phyloP scores from a whole-genome alignment of 1,284 basidiomycete species.

The Athelia sp. region DNA sequence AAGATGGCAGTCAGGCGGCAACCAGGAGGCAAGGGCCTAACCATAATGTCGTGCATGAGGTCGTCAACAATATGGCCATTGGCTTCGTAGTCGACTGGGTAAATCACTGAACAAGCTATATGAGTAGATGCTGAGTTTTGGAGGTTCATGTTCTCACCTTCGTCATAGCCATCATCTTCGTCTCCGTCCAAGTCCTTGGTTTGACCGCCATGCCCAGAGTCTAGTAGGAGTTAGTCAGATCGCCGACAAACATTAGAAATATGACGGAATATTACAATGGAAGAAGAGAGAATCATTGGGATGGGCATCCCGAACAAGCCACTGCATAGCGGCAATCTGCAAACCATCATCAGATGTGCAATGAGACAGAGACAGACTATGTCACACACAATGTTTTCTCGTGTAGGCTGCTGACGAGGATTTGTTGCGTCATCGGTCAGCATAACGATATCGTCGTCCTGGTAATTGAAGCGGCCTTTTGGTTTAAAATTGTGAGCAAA shows the following conservation, averaged over 20 bases:
- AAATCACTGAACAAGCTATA: slow-evolving; percentile 57
- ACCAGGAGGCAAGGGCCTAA: slow-evolving; percentile 72
- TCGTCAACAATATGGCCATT: slow-evolving; percentile 82
- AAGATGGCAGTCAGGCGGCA: slow-evolving; percentile 88
- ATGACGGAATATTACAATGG: slow-evolving; percentile 58
- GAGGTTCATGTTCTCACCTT: slow-evolving; percentile 42
- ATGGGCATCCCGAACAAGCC: slow-evolving; percentile 78
- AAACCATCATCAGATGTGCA: not conserved
- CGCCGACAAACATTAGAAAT: slow-evolving; percentile 5
- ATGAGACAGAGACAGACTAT: not conserved
- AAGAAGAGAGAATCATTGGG: slow-evolving; percentile 90
- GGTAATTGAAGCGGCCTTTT: slow-evolving; percentile 68
- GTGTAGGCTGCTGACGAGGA: slow-evolving; percentile 66
- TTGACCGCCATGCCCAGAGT: slow-evolving; percentile 82
- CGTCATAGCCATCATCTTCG: slow-evolving; percentile 61
- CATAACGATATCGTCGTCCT: slow-evolving; percentile 79
- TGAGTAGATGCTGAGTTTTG: not conserved
- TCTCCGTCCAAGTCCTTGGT: slow-evolving; percentile 72
- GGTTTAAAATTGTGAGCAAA: slow-evolving; percentile 1
- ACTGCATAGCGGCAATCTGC: slow-evolving; percentile 77
- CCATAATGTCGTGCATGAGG: slow-evolving; percentile 72
- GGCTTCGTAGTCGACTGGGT: slow-evolving; percentile 74
- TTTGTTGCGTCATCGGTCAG: slow-evolving; percentile 74
- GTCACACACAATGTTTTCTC: slow-evolving; percentile 72
- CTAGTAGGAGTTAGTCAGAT: slow-evolving; percentile 44